Conservation (phyloP, 1,284 basidiomycete species). For the Limonomyces culmigenus region DNA sequence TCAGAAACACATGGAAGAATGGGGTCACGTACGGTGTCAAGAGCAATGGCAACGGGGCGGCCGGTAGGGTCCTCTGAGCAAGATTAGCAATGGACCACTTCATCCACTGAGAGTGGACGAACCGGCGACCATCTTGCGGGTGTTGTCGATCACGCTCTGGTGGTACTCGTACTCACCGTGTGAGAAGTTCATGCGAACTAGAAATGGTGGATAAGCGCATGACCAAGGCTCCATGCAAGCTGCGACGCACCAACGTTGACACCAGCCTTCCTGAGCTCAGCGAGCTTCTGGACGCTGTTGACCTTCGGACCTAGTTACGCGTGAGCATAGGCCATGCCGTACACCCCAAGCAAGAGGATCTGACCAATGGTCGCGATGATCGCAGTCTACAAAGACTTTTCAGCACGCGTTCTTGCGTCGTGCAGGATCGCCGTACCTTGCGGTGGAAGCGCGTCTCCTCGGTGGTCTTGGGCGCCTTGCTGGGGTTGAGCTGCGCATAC, state of each 20-base stretch:
- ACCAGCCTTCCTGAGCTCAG: slow-evolving; percentile 70
- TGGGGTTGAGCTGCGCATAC: slow-evolving; percentile 69
- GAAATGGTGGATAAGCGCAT: slow-evolving; percentile 5
- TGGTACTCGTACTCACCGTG: slow-evolving; percentile 96
- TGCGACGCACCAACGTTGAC: slow-evolving; percentile 83
- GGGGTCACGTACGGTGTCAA: slow-evolving; percentile 69
- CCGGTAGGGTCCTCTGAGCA: neutral
- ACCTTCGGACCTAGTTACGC: slow-evolving; percentile 63
- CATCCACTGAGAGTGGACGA: slow-evolving; percentile 13
- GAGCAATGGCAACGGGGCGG: slow-evolving; percentile 91
- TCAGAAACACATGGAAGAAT: neutral
- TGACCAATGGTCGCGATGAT: slow-evolving; percentile 95
- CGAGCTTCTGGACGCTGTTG: slow-evolving; percentile 77
- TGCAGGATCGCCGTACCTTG: slow-evolving; percentile 44
- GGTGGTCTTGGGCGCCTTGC: slow-evolving; percentile 46
- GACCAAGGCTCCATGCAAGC: slow-evolving; percentile 4
- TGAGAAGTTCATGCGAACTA: slow-evolving; percentile 97
- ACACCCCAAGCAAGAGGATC: slow-evolving; percentile 9
- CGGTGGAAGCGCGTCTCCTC: slow-evolving; percentile 73
- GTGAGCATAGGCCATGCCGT: too few relatives aligned
- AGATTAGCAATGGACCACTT: neutral
- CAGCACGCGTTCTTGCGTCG: slow-evolving; percentile 4
- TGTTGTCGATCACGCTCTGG: slow-evolving; percentile 95
- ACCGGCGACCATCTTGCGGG: slow-evolving; percentile 71
- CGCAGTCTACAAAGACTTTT: slow-evolving; percentile 42